Percentiles rank a stretch among this genome's conserved stretches.
phyloP scores from a whole-genome alignment of 352 stramenopile genomes.

The Peronospora farinosa region DNA sequence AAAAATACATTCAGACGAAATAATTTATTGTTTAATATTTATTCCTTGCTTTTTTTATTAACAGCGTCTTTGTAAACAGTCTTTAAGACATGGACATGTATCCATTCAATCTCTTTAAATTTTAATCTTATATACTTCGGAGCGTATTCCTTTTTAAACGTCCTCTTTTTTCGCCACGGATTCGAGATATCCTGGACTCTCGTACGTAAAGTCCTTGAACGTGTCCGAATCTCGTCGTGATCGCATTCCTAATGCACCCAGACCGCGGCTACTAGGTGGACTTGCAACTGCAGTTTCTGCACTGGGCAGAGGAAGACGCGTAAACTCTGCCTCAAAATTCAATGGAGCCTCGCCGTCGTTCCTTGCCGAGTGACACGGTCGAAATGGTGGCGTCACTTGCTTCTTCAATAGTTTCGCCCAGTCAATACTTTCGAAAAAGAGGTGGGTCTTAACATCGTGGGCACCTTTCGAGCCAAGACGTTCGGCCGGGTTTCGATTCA shows the following conservation, averaged over 20 bases:
- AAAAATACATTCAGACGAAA: too few relatives aligned
- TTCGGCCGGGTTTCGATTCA: constrained; percentile 72
- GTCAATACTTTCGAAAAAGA: constrained; percentile 78
- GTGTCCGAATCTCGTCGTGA: constrained; percentile 58
- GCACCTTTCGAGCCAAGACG: constrained; percentile 64
- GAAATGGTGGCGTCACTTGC: constrained; percentile 62
- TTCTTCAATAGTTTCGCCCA: constrained; percentile 57
- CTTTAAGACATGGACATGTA: too few relatives aligned
- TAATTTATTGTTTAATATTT: too few relatives aligned
- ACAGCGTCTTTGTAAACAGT: too few relatives aligned
- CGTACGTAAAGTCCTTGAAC: constrained; percentile 79
- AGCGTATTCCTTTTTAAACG: constrained; percentile 3
- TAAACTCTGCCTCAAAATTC: constrained; percentile 86
- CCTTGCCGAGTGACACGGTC: constrained; percentile 65
- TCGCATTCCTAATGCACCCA: constrained; percentile 15
- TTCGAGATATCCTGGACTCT: constrained; percentile 64
- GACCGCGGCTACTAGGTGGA: constrained; percentile 10
- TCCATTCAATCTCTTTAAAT: too few relatives aligned
- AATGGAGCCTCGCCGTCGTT: constrained; percentile 64
- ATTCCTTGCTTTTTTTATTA: too few relatives aligned
- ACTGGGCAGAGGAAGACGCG: constrained; percentile 70
- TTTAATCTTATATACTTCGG: background rate
- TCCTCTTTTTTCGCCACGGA: constrained; percentile 35
- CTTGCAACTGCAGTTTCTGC: constrained; percentile 34
- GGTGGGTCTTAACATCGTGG: constrained; percentile 58